Evolutionary conservation across 257 asterid genomes (phyloP).

Genomic region (Penstemon eatonii): DNA sequence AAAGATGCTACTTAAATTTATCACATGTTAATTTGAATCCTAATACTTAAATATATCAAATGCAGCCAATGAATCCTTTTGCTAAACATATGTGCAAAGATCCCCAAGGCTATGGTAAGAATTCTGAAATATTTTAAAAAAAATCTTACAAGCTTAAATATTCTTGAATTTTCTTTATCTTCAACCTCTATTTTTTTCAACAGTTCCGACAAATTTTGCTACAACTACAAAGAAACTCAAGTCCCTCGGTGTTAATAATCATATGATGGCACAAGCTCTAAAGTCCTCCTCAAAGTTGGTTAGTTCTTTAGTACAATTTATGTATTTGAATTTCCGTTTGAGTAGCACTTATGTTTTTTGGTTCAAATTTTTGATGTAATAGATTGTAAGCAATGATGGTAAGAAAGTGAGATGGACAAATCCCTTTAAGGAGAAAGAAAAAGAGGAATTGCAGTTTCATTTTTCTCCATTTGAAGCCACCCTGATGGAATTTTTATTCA

Average conservation of each 20-base stretch:
- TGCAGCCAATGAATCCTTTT: slow-evolving; percentile 70
- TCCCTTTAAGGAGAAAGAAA: slow-evolving; percentile 77
- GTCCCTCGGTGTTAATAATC: slow-evolving; percentile 68
- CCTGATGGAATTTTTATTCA: background rate
- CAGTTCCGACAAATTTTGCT: slow-evolving; percentile 79
- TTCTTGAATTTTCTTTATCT: background rate
- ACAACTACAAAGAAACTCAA: slow-evolving; percentile 86
- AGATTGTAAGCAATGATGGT: slow-evolving; percentile 87
- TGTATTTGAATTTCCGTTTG: background rate
- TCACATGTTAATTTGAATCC: too few species aligned
- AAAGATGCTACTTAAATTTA: too few species aligned
- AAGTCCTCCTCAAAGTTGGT: slow-evolving; percentile 81
- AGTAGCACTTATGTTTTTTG: background rate
- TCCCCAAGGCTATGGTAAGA: slow-evolving; percentile 83
- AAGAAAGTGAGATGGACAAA: slow-evolving; percentile 74
- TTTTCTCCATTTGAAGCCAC: background rate
- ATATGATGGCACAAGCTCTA: slow-evolving; percentile 80
- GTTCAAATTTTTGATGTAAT: background rate
- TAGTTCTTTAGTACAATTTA: background rate
- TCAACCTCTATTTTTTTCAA: slow-evolving; percentile 2
- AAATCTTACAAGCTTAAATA: too few species aligned
- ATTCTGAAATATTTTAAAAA: background rate
- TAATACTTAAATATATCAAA: too few species aligned
- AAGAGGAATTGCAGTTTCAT: slow-evolving; percentile 83
- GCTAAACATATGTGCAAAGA: slow-evolving; percentile 77